These are phyloP conservation scores for Xerophyta viscosa DNA, from an alignment of 106 monocot species.

Conservation along the genomic window DNA sequence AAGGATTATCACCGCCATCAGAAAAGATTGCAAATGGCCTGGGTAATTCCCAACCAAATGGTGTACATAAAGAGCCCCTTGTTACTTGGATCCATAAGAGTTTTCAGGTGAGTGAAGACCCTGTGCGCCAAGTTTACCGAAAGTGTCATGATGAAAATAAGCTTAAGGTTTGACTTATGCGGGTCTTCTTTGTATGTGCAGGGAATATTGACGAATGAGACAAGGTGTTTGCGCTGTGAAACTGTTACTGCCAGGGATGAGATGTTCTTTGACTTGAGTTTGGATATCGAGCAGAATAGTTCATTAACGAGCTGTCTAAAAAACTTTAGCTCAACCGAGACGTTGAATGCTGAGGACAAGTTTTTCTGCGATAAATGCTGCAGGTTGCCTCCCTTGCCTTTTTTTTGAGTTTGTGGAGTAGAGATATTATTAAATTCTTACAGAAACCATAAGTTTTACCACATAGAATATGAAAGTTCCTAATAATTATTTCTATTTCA, in stretches of 20 bases:
- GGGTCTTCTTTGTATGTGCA: conserved; percentile 5
- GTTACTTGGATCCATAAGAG: conserved; percentile 41
- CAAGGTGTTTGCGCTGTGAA: conserved; percentile 51
- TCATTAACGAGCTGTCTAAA: conserved; percentile 55
- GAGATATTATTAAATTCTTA: no score
- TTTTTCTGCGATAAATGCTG: conserved; percentile 65
- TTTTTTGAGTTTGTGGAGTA: conserved; percentile 1
- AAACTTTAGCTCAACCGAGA: conserved; percentile 59
- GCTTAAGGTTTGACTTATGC: no score
- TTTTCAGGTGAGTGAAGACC: conserved; percentile 34
- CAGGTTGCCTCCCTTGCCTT: conserved; percentile 21
- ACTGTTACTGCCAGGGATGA: conserved; percentile 58
- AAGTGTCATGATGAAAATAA: no score
- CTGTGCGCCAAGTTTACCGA: not conserved
- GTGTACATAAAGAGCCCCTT: conserved; percentile 25
- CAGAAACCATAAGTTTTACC: no score
- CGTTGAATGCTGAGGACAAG: conserved; percentile 54
- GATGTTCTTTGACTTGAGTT: conserved; percentile 50
- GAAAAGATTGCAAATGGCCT: conserved; percentile 29
- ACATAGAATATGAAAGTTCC: no score
- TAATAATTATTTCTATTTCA: no score
- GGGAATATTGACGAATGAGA: conserved; percentile 59
- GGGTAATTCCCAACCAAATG: conserved; percentile 24
- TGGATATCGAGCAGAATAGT: conserved; percentile 60
- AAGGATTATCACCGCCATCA: conserved; percentile 11